Evolutionary conservation across 345 rosid species (phyloP), one percentile per base, ranked within the genome.

Genomic region (Cardamine chenopodiifolia): DNA sequence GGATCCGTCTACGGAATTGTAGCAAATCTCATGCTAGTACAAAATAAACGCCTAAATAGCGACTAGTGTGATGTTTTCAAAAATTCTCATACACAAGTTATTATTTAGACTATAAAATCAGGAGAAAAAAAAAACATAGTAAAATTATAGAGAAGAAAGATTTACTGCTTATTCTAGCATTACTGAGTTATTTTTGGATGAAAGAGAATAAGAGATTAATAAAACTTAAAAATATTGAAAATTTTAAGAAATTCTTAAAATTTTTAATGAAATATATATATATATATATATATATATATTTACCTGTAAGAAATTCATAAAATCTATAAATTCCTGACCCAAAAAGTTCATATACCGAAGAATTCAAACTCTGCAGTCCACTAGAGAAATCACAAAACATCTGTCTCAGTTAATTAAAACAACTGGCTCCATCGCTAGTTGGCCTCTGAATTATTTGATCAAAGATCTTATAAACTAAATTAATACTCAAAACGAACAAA

Each of bases 391-490:
- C 18, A 64, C 28, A 12, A 18, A 65, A 47, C 12, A 13, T 29
- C 3, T 47, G 42, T 48, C 31, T 31, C 17, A 40, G 4, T 12
- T 18, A 12, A 28, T 18, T 42, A 5, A 19, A 19, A 14, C 19
- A 8, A 48, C 3, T 44, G 44, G 66, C 35, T 70, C 66, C 60
- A 32, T 23, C 34, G 47, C 48, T 70, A 70, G 57, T 22, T 59
- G 49, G 50, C 35, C 39, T 49, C 28, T 49, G 60, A 60, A 71
- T 71, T 34, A 71, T 71, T 48, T 23, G 50, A 48, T 42, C 31
- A 18, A 48, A 7, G 20, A 19, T 5, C 13, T 32, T 19, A 52
- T 4, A 22, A 35, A 53, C 11, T 23, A n/a, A 31, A 37, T 26
- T 7, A 17, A 65, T 37, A 37, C 50, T 14, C 48, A 67, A 55